Base-by-base conservation (phyloP, 768 basidiomycete genomes). In the Tricholoma flavovirens region DNA sequence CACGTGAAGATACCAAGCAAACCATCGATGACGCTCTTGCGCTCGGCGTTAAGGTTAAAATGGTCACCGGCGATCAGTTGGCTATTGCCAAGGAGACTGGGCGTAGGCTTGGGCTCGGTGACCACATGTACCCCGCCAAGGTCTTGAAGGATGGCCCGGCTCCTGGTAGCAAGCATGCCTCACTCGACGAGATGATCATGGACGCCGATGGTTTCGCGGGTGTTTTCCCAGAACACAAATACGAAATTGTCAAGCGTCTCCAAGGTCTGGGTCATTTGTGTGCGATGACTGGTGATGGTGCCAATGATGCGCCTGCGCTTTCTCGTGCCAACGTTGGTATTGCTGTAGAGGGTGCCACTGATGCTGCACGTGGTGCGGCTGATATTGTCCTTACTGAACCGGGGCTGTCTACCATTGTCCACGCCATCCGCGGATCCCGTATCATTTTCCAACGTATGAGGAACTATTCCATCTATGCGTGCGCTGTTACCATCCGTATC, bases 21-120 rank as follows among this genome's bases (percentile, higher is more conserved):
- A 98, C 96, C 17, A 98, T 98, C 68, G 95, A 98, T 67, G 94
- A 98, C 71, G 95, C 96, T 53, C 78, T 93, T 56, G 87, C 87
- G 56, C 92, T 98, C 69, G 96, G 96, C 73, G 94, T 98, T 65
- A 89, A 87, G 71, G 95, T 98, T 71, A 98, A 98, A 88, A 98
- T 98, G 96, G 96, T 98, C 59, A 98, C 96, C n/a, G 96, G 96
- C 80, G 96, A 98, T 71, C 96, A 98, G 78, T 92, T 98, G 69
- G 96, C 96, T 62, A 98, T 98, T 64, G 96, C 96, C 35, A 98
- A 98, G 83, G 96, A 98, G 74, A 98, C 96, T 59, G 96, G 96
- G 58, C 90, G 96, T 71, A 91, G 96, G 77, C 90, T 98, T 49
- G 95, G 96, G 64, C 80, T 98, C 58, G 96, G 96, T 69, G 96